Evolutionary conservation across 495 filamentous ascomycete species (phyloP).

Genomic region (Xeromyces bisporus): DNA sequence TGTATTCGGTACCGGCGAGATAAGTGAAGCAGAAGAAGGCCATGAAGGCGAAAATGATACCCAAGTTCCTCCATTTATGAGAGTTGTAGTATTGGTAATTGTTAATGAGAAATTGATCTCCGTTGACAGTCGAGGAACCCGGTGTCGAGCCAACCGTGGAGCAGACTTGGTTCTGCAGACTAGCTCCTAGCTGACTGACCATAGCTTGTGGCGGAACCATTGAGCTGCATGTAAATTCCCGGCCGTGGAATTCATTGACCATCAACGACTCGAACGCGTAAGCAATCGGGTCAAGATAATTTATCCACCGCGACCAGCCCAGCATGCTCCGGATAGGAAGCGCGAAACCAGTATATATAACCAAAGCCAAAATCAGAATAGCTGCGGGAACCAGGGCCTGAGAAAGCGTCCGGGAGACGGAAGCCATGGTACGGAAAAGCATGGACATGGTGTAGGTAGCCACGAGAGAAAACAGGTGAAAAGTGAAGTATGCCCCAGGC

Average conservation of each 20-base stretch:
- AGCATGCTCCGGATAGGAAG: conserved; percentile 35
- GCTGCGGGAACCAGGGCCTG: conserved; percentile 37
- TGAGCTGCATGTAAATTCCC: conserved; percentile 32
- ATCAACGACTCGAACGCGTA: conserved; percentile 35
- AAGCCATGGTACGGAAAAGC: conserved; percentile 35
- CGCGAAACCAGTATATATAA: conserved; percentile 38
- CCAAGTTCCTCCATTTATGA: conserved; percentile 57
- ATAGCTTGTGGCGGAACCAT: conserved; percentile 24
- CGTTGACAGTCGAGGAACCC: conserved; percentile 28
- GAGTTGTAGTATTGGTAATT: conserved; percentile 38
- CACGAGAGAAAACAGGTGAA: conserved; percentile 37
- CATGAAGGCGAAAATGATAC: conserved; percentile 50
- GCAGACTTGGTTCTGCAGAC: conserved; percentile 22
- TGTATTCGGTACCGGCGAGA: conserved; percentile 28
- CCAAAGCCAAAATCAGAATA: conserved; percentile 32
- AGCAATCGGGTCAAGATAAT: conserved; percentile 33
- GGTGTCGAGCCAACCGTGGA: conserved; percentile 35
- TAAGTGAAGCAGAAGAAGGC: conserved; percentile 39
- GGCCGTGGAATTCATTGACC: conserved; percentile 44
- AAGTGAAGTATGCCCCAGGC: conserved; percentile 41
- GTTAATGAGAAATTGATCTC: conserved; percentile 33
- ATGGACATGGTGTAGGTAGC: conserved; percentile 44
- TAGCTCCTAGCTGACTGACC: too few relatives aligned
- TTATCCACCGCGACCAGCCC: conserved; percentile 38
- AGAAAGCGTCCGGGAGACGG: conserved; percentile 32